These are phyloP conservation scores for Triticum aestivum DNA, from an alignment of 176 grass and related monocot genomes.

Conservation along the genomic window DNA sequence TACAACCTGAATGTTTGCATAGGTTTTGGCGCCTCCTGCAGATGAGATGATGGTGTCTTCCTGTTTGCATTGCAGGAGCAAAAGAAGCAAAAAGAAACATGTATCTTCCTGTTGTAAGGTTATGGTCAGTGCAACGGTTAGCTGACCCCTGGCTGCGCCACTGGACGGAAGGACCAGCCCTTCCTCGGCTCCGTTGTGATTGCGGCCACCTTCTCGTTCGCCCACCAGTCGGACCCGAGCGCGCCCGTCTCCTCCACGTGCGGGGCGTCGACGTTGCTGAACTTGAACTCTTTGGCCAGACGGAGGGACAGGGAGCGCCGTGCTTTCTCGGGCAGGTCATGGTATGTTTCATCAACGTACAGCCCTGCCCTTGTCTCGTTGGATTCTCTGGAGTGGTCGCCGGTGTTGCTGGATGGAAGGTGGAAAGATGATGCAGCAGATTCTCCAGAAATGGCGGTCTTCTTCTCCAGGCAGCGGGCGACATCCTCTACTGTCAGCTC, in stretches of 20 bases:
- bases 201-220: slow-evolving; percentile 64
- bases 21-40: slow-evolving; percentile 15
- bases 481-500: slow-evolving; percentile 91
- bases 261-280: slow-evolving; percentile 52
- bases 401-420: slow-evolving; percentile 20
- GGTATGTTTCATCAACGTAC: slow-evolving; percentile 58
- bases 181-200: slow-evolving; percentile 47
- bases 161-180: slow-evolving; percentile 79
- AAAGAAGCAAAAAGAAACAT: not conserved
- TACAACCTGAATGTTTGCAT: slow-evolving; percentile 29
- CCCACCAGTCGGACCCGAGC: slow-evolving; percentile 75
- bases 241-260: slow-evolving; percentile 40
- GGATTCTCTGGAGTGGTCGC: slow-evolving; percentile 27
- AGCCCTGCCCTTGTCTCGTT: slow-evolving; percentile 36
- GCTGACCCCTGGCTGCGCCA: slow-evolving; percentile 64
- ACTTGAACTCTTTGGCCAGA: slow-evolving; percentile 85
- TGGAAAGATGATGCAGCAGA: slow-evolving; percentile 43
- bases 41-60: not conserved
- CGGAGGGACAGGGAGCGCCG: slow-evolving; percentile 58
- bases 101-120: slow-evolving; percentile 34
- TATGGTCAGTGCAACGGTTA: slow-evolving; percentile 41
- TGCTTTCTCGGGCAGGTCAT: slow-evolving; percentile 81
- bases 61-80: slow-evolving; percentile 8
- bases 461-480: slow-evolving; percentile 79
- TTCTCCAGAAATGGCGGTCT: slow-evolving; percentile 56